These are phyloP conservation scores for Rhizophagus sp. DNA, from an alignment of 192 early-diverging fungal genomes.

Conservation along the genomic window DNA sequence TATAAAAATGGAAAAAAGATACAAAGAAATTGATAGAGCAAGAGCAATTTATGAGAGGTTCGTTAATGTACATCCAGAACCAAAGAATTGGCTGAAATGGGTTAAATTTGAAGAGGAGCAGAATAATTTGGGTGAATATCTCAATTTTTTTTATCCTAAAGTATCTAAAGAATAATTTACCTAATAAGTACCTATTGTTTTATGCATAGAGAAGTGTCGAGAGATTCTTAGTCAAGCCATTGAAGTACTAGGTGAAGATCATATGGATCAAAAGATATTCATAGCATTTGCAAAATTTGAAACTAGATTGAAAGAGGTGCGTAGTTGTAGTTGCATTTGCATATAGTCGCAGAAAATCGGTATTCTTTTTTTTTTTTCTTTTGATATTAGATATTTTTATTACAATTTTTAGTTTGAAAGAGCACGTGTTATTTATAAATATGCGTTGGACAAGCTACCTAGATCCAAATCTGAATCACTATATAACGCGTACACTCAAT, in stretches of 20 bases:
- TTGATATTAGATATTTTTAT: not conserved
- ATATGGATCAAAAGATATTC: constrained; percentile 92
- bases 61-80: constrained; percentile 85
- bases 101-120: constrained; percentile 91
- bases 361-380: not conserved
- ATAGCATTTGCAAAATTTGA: constrained; percentile 98
- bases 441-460: constrained; percentile 86
- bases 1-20: constrained; percentile 90
- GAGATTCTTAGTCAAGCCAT: constrained; percentile 89
- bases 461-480: constrained; percentile 80
- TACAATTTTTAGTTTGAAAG: constrained; percentile 64
- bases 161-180: constrained; percentile 4
- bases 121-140: constrained; percentile 59
- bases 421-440: constrained; percentile 95
- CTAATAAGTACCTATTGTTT: not conserved
- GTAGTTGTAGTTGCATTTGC: not conserved
- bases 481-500: constrained; percentile 92
- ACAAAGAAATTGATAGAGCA: constrained; percentile 82
- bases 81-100: constrained; percentile 97
- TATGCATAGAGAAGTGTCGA: constrained; percentile 66
- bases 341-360: not conserved
- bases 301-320: constrained; percentile 79
- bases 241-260: constrained; percentile 83
- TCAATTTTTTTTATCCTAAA: not conserved
- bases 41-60: constrained; percentile 82